Evolutionary conservation across 2,329 filamentous ascomycete species (phyloP), one percentile per base, ranked within the genome.

Genomic region (Scortechinia acanthostroma): DNA sequence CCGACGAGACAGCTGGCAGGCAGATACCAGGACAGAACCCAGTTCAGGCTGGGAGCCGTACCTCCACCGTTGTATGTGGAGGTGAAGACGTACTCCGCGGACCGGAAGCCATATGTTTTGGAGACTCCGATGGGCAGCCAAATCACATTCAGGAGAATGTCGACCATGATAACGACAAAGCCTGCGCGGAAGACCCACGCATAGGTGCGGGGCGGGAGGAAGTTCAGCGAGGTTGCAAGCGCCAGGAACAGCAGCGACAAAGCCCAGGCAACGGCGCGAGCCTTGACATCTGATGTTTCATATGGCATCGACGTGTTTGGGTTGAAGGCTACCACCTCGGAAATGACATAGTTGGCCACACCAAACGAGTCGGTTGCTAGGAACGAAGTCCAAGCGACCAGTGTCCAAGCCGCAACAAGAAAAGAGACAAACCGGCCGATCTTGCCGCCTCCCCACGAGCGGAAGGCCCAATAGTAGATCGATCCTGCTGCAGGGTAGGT

Each of bases 121-220:
- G 62, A 63, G 1, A 68, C 65, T 1, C 60, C 66, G 35, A 70
- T 69, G 1, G 67, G 66, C 22, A 70, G 55, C 67, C 67, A 70
- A 49, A 69, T 66, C 45, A 70, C 61, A 55, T 70, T 70, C 43
- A 70, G 56, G 30, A 66, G 45, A 51, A 69, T 69, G 50, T 70
- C 67, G 30, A 70, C 53, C 15, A 64, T 47, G 42, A 70, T 68
- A 28, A 68, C 50, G 20, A 52, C 15, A 63, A 60, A 3, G 66
- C 66, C 2, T 66, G 52, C 25, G 25, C 64, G 60, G 55, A 71
- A 71, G 20, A 71, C 61, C 47, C 54, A 56, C 20, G 59, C 57
- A 53, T 70, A 70, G 22, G 58, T 59, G 42, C 62, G 65, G 10
- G 25, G 25, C n/a, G 25, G 25, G n/a, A 30, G 25, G 25, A 30